Evolutionary conservation across 2,329 filamentous ascomycete species (phyloP).

Genomic region (Tolypocladium endophyticum): DNA sequence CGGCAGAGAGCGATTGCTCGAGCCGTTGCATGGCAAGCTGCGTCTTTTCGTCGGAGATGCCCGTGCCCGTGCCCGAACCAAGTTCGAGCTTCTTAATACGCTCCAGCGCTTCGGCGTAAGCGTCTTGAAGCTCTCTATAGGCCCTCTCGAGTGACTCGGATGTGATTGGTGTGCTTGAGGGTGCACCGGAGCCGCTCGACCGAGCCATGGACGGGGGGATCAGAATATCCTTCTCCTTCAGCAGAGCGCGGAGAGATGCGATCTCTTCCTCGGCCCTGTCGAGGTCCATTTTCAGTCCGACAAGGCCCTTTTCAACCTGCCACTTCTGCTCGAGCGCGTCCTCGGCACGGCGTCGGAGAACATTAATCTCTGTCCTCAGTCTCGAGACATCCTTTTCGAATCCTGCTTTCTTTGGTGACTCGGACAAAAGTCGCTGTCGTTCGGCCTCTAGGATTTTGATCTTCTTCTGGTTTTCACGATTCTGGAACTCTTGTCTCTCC

Average conservation of each 20-base stretch:
- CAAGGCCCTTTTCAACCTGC: slow-evolving; percentile 84
- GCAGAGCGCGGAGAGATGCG: slow-evolving; percentile 62
- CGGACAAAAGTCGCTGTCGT: slow-evolving; percentile 59
- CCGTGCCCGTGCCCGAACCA: slow-evolving; percentile 18
- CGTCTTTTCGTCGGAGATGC: slow-evolving; percentile 43
- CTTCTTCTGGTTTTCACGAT: slow-evolving; percentile 72
- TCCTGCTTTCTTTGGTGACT: slow-evolving; percentile 61
- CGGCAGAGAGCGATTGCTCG: slow-evolving; percentile 57
- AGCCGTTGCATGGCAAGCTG: slow-evolving; percentile 53
- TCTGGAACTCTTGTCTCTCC: slow-evolving; percentile 75
- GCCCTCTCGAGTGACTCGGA: slow-evolving; percentile 64
- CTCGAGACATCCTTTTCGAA: slow-evolving; percentile 76
- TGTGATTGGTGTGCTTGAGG: slow-evolving; percentile 36
- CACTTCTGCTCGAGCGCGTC: slow-evolving; percentile 93
- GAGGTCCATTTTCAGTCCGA: slow-evolving; percentile 88
- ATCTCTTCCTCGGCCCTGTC: slow-evolving; percentile 94
- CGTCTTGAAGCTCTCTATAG: slow-evolving; percentile 64
- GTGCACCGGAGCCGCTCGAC: slow-evolving; percentile 22
- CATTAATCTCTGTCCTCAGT: slow-evolving; percentile 74
- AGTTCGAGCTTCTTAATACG: slow-evolving; percentile 56
- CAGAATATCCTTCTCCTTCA: slow-evolving; percentile 74
- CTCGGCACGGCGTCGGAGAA: slow-evolving; percentile 76
- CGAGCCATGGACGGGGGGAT: slow-evolving; percentile 51
- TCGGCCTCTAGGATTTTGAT: slow-evolving; percentile 69
- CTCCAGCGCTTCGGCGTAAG: slow-evolving; percentile 55